Percentiles rank a stretch among this genome's conserved stretches.
Conservation (phyloP, 1,139 yeast genomes). For the Kurtzmaniella quercitrusa region DNA sequence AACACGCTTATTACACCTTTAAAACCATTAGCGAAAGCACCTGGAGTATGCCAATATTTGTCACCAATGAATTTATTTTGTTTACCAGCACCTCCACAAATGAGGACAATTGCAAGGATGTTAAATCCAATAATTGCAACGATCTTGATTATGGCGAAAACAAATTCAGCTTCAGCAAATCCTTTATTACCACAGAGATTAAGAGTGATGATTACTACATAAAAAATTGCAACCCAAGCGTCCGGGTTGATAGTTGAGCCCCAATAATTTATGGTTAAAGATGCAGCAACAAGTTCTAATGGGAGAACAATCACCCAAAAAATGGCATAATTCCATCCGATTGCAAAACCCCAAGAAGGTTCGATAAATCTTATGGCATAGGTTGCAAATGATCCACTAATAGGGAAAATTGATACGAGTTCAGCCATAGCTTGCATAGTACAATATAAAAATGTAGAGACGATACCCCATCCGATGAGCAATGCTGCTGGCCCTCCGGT, state of each 20-base stretch:
- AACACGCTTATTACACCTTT: constrained; percentile 47
- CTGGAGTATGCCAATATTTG: constrained; percentile 54
- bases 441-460: constrained; percentile 48
- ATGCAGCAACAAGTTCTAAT: constrained; percentile 67
- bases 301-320: constrained; percentile 71
- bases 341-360: constrained; percentile 72
- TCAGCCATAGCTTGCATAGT: constrained; percentile 71
- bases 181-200: constrained; percentile 62
- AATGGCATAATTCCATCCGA: constrained; percentile 66
- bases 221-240: constrained; percentile 66
- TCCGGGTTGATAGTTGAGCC: constrained; percentile 51
- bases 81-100: constrained; percentile 58
- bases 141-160: constrained; percentile 56
- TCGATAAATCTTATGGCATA: constrained; percentile 63
- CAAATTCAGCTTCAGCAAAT: constrained; percentile 66
- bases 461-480: constrained; percentile 40
- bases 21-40: constrained; percentile 62
- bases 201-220: constrained; percentile 49
- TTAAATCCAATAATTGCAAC: constrained; percentile 63
- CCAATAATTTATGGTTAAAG: constrained; percentile 68
- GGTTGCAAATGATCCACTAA: constrained; percentile 68
- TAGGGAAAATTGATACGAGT: constrained; percentile 62
- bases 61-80: constrained; percentile 49
- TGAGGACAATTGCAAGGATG: constrained; percentile 62
- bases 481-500: constrained; percentile 36